phyloP scores from a whole-genome alignment of 495 filamentous ascomycete species.

The Mytilinidion resinicola region DNA sequence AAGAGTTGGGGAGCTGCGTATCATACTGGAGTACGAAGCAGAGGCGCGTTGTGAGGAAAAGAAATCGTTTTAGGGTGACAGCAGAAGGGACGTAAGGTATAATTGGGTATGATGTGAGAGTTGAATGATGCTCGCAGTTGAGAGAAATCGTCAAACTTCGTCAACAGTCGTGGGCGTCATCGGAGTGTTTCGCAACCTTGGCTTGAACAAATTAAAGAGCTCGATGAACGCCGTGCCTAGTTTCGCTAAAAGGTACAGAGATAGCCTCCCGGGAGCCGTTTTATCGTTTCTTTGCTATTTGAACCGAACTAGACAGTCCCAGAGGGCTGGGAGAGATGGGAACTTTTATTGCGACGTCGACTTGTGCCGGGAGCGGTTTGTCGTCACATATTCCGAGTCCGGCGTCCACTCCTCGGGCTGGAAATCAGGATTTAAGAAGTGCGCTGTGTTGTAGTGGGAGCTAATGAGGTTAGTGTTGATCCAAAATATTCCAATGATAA shows the following conservation, averaged over 20 bases:
- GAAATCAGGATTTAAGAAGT: slow-evolving; percentile 39
- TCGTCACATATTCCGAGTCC: slow-evolving; percentile 33
- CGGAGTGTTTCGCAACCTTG: slow-evolving; percentile 15
- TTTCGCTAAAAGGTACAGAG: slow-evolving; percentile 23
- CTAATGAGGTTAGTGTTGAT: slow-evolving; percentile 15
- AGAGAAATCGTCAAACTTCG: slow-evolving; percentile 22
- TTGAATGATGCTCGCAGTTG: background rate
- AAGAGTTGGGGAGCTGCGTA: background rate
- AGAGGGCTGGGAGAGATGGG: background rate
- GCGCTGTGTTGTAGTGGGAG: slow-evolving; percentile 39
- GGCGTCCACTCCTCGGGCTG: slow-evolving; percentile 39
- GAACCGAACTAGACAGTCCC: no score
- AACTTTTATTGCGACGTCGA: slow-evolving; percentile 23
- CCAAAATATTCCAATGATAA: background rate
- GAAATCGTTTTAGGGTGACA: no score
- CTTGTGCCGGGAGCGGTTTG: slow-evolving; percentile 20
- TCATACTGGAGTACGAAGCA: no score
- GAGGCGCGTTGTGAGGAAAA: no score
- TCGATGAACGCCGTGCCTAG: slow-evolving; percentile 27
- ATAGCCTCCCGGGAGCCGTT: slow-evolving; percentile 15
- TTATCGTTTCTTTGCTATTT: background rate
- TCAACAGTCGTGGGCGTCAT: slow-evolving; percentile 22
- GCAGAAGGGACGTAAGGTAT: no score
- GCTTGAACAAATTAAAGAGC: slow-evolving; percentile 16
- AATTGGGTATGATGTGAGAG: no score